Evolutionary conservation across 345 rosid genomes (phyloP), one percentile per base, ranked within the genome.

Genomic region (Eucalyptus shirleyi): DNA sequence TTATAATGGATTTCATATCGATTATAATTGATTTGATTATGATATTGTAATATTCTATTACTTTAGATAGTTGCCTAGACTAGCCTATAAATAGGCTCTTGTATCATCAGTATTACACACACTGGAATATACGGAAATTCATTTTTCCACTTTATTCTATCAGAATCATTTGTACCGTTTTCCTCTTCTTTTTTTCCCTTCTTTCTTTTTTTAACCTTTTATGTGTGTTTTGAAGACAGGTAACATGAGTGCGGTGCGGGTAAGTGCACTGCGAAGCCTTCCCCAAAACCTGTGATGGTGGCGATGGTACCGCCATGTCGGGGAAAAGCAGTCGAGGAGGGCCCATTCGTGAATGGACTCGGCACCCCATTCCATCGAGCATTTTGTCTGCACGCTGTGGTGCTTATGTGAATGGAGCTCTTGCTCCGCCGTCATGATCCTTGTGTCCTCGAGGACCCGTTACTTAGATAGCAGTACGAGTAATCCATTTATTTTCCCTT

Each of bases 101-200:
- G 45, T 44, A 44, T 44, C 45, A 44, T 44, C 45, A 44, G 3
- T 44, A 44, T 44, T 44, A 44, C 45, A 44, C 45, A 44, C 9
- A 44, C 45, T 44, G 9, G 2, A 44, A 44, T 44, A 44, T 44
- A 44, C 3, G 8, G 0, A 44, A 44, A 44, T 44, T 44, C 45
- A 44, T 44, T 44, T 9, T 44, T 44, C 45, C 45, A 44, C 45
- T 44, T 44, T 44, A 44, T 44, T 44, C 45, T 44, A 44, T 44
- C 9, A 44, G 9, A 44, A 44, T 2, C 7, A 69, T 69, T 67
- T 17, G 23, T 9, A 19, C 37, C 0, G 23, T 32, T 32, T 17
- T 17, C 0, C 6, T 4, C 8, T 15, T 7, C 4, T 55, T 55
- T 55, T 14, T 13, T 28, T 12, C 2, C 1, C 9, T 55, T 55